Conservation (phyloP, 2,329 filamentous ascomycete genomes). For the Curvularia spicifera region DNA sequence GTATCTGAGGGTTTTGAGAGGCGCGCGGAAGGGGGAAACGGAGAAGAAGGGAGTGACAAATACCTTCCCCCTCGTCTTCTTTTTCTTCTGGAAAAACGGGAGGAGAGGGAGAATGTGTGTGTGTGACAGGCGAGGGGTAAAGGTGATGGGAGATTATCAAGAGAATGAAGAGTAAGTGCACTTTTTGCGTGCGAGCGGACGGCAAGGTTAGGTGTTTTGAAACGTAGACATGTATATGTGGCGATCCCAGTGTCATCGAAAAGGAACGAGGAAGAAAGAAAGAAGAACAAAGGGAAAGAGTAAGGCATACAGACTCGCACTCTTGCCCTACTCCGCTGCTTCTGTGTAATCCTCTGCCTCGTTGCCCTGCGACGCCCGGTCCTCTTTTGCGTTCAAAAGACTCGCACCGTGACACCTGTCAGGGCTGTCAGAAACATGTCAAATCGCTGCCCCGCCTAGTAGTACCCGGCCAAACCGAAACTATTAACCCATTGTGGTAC, state of each 20-base stretch:
- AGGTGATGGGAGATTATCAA: neutral
- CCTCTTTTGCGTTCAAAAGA: conserved; percentile 5
- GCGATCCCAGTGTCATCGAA: neutral
- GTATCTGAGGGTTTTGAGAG: neutral
- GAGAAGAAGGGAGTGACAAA: neutral
- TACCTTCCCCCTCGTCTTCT: neutral
- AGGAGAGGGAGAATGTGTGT: neutral
- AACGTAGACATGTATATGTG: neutral
- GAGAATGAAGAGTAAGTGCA: no score
- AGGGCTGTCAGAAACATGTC: conserved; percentile 30
- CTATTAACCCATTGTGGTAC: conserved; percentile 10
- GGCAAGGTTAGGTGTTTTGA: neutral
- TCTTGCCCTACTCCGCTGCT: neutral
- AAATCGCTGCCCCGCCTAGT: conserved; percentile 5
- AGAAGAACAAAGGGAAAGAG: neutral
- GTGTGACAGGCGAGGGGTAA: neutral
- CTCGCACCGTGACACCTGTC: conserved; percentile 36
- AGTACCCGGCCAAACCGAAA: neutral
- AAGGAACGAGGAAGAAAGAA: neutral
- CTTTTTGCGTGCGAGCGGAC: neutral
- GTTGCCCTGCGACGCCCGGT: neutral
- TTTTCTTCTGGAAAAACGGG: neutral
- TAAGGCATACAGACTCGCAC: neutral
- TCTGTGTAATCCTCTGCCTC: neutral
- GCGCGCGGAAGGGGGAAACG: neutral